Conservation (phyloP, 306 rosid genomes). For the Dryas drummondii region DNA sequence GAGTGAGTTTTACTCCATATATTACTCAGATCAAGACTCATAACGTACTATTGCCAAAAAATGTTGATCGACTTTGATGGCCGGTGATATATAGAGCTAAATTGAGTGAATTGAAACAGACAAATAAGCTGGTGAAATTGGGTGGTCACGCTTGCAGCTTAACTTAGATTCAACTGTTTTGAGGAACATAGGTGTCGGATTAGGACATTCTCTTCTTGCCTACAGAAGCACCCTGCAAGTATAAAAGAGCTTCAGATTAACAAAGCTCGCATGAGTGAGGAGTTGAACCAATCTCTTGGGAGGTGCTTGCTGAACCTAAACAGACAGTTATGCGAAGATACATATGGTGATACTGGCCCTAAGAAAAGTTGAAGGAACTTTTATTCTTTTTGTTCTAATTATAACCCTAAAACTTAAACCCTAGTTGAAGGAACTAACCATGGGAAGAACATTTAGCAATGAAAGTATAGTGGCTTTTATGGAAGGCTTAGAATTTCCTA, state of each 20-base stretch:
- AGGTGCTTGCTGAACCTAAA: conserved; percentile 95
- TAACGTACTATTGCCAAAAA: conserved; percentile 86
- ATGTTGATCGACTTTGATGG: conserved; percentile 79
- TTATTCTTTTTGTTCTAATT: too few species aligned
- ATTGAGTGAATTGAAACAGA: conserved; percentile 56
- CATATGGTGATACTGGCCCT: conserved; percentile 89
- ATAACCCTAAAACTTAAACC: too few species aligned
- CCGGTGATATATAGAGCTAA: conserved; percentile 82
- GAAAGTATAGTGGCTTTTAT: conserved; percentile 77
- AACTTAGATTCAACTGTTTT: conserved; percentile 89
- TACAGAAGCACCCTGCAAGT: conserved; percentile 79
- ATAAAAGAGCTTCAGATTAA: conserved; percentile 89
- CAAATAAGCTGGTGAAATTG: conserved; percentile 71
- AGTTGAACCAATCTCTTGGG: conserved; percentile 80
- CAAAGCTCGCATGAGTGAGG: conserved; percentile 69
- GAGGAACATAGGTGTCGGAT: conserved; percentile 84
- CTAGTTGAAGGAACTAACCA: conserved; percentile 56
- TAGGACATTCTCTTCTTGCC: conserved; percentile 92
- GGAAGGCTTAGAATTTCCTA: conserved; percentile 68
- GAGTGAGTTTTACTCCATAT: conserved; percentile 59
- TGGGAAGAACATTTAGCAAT: conserved; percentile 73
- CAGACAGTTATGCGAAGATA: conserved; percentile 96
- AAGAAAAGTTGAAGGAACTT: conserved; percentile 53
- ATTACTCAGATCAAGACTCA: conserved; percentile 88
- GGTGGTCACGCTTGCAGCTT: conserved; percentile 86